Evolutionary conservation across 805 yeast genomes (phyloP).

Genomic region (Ogataea degrootiae): DNA sequence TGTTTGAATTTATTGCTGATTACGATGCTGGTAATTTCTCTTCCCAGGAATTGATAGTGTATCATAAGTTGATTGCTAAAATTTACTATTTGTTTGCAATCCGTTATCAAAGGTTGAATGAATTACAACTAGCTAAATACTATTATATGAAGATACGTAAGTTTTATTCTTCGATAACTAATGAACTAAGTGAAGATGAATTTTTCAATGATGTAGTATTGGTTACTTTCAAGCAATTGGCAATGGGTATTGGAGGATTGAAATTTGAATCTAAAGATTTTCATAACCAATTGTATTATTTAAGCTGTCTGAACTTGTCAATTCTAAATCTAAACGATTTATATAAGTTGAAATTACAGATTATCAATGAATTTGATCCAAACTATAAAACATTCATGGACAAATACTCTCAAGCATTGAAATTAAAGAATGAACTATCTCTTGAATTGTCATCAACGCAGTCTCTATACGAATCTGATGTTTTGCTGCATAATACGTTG

Average conservation of each 20-base stretch:
- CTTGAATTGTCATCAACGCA: conserved; percentile 12
- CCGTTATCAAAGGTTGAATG: conserved; percentile 34
- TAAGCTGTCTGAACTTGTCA: conserved; percentile 22
- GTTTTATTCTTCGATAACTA: conserved; percentile 13
- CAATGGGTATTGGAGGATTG: conserved; percentile 21
- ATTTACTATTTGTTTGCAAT: conserved; percentile 37
- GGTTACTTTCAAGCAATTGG: conserved; percentile 18
- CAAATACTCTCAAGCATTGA: conserved; percentile 13
- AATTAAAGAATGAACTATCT: conserved; percentile 13
- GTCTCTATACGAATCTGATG: conserved; percentile 2
- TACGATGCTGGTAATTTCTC: conserved; percentile 35
- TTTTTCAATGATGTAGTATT: conserved; percentile 21
- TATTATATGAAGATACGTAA: conserved; percentile 34
- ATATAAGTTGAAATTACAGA: conserved; percentile 8
- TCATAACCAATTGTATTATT: conserved; percentile 20
- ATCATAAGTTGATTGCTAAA: conserved; percentile 33
- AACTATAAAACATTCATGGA: conserved; percentile 18
- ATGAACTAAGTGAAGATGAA: conserved; percentile 16
- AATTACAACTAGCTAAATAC: conserved; percentile 34
- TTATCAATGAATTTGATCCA: conserved; percentile 19
- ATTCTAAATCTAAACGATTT: conserved; percentile 19
- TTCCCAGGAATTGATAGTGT: conserved; percentile 35
- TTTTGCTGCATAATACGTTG: conserved; percentile 8
- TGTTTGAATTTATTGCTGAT: conserved; percentile 29
- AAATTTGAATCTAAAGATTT: conserved; percentile 15